These are phyloP conservation scores for Euptelea pleiosperma DNA, from an alignment of 164 flowering plant species.

Conservation along the genomic window DNA sequence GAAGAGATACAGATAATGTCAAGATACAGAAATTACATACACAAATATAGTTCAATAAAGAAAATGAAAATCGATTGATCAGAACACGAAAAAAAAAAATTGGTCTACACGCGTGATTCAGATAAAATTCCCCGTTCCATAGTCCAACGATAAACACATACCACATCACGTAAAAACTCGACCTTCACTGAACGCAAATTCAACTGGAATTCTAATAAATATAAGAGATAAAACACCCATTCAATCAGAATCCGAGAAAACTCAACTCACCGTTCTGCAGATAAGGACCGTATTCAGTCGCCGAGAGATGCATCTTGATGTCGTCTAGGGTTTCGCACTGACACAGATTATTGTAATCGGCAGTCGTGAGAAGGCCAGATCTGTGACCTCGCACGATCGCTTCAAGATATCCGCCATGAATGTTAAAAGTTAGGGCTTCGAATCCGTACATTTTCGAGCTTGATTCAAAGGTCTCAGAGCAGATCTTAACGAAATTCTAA, in stretches of 20 bases:
- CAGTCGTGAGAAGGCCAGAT: constrained; percentile 81
- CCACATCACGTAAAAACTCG: no score
- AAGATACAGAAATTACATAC: no score
- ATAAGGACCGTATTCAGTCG: constrained; percentile 91
- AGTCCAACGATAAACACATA: no score
- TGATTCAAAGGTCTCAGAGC: constrained; percentile 8
- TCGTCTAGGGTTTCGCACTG: constrained; percentile 98
- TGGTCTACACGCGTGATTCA: no score
- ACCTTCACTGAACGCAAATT: no score
- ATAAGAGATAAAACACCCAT: background rate
- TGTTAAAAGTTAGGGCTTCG: constrained; percentile 92
- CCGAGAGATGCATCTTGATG: constrained; percentile 96
- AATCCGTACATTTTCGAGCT: constrained; percentile 79
- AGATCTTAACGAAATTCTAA: background rate
- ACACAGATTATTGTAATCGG: constrained; percentile 97
- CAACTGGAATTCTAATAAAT: no score
- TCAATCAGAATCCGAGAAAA: background rate
- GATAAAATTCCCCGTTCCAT: no score
- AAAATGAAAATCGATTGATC: no score
- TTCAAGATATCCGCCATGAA: constrained; percentile 90
- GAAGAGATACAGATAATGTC: no score
- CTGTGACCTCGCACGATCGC: constrained; percentile 94
- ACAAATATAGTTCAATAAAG: background rate
- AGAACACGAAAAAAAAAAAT: no score
- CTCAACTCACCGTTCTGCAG: constrained; percentile 72